Conservation (phyloP, 768 basidiomycete genomes). For the Tricholomella constricta region DNA sequence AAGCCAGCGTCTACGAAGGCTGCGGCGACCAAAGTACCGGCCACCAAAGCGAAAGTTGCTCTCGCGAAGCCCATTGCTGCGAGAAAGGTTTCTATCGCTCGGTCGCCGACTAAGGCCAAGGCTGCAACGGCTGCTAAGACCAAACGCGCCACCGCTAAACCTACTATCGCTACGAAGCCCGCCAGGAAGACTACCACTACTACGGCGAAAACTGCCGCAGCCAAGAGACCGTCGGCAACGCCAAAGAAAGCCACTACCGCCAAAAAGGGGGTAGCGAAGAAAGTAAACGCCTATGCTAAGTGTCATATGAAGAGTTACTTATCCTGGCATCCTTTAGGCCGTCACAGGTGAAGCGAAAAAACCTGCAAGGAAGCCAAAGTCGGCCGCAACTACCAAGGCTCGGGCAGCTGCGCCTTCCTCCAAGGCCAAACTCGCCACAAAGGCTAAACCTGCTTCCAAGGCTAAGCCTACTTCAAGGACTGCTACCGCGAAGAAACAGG, state of each 20-base stretch:
- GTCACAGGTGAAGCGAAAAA: constrained; percentile 44
- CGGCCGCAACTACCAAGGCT: constrained; percentile 24
- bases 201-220: constrained; percentile 24
- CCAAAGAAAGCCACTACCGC: constrained; percentile 34
- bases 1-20: constrained; percentile 31
- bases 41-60: constrained; percentile 24
- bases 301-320: neutral
- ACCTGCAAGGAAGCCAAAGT: constrained; percentile 31
- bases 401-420: constrained; percentile 34
- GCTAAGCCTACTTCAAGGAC: constrained; percentile 25
- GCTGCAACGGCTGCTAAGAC: constrained; percentile 30
- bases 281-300: constrained; percentile 38
- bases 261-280: constrained; percentile 58
- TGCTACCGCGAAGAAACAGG: constrained; percentile 21
- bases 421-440: constrained; percentile 29
- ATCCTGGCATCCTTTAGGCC: constrained; percentile 24
- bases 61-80: constrained; percentile 21
- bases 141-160: constrained; percentile 18
- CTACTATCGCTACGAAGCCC: constrained; percentile 22
- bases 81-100: constrained; percentile 17
- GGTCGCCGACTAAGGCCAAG: constrained; percentile 28
- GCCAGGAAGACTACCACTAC: constrained; percentile 22
- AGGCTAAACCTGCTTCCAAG: constrained; percentile 28
- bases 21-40: constrained; percentile 32
- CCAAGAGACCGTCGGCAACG: constrained; percentile 25